These are phyloP conservation scores for Aspergillus ostianus DNA, from an alignment of 495 filamentous ascomycete genomes.

Conservation along the genomic window DNA sequence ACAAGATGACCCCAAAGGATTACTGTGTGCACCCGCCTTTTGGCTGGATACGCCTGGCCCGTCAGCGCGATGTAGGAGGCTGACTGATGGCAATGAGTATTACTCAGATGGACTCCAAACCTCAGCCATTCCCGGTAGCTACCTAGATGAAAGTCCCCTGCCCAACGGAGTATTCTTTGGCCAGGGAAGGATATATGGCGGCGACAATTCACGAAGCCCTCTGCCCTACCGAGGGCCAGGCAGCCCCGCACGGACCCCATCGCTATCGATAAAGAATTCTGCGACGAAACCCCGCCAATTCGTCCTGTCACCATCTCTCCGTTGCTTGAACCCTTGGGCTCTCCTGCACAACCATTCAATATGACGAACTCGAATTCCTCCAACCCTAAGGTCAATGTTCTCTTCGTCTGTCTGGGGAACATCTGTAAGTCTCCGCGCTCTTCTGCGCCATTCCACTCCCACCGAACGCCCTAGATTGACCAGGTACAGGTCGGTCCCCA, in stretches of 20 bases:
- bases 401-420: conserved; percentile 97
- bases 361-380: conserved; percentile 23
- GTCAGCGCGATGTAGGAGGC: too few relatives aligned
- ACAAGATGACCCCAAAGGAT: too few relatives aligned
- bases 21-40: too few relatives aligned
- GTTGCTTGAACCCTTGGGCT: not conserved
- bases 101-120: too few relatives aligned
- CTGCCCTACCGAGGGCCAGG: not conserved
- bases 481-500: conserved; percentile 60
- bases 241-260: conserved; percentile 5
- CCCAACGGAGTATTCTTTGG: not conserved
- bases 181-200: not conserved
- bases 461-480: conserved; percentile 13
- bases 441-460: conserved; percentile 3
- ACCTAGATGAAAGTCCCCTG: too few relatives aligned
- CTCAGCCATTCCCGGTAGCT: too few relatives aligned
- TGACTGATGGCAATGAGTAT: too few relatives aligned
- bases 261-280: conserved; percentile 13
- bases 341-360: not conserved
- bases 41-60: too few relatives aligned
- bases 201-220: too few relatives aligned
- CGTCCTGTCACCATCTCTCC: not conserved
- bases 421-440: conserved; percentile 61
- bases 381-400: conserved; percentile 60
- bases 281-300: conserved; percentile 12